Conservation (phyloP, 1,284 basidiomycete genomes). For the Leccinum fuscescens region DNA sequence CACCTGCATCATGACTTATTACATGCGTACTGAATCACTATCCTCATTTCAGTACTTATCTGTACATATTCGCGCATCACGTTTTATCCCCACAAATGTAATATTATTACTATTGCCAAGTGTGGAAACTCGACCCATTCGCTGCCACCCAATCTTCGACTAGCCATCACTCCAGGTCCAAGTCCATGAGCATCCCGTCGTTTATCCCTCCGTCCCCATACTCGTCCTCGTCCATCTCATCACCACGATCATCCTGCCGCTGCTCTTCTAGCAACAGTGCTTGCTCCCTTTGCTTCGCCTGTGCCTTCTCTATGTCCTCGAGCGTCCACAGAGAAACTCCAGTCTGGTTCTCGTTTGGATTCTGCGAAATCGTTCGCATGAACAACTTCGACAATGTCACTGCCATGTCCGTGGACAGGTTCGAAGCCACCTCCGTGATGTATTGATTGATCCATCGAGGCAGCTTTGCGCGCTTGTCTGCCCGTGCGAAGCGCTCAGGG, state of each 20-base stretch:
- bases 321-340: slow-evolving; percentile 94
- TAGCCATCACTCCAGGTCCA: slow-evolving; percentile 41
- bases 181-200: slow-evolving; percentile 61
- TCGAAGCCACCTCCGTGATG: slow-evolving; percentile 95
- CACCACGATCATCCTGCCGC: slow-evolving; percentile 34
- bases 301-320: slow-evolving; percentile 79
- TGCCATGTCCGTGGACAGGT: slow-evolving; percentile 98
- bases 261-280: slow-evolving; percentile 43
- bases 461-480: slow-evolving; percentile 95
- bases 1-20: slow-evolving; percentile 19
- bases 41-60: neutral
- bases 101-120: slow-evolving; percentile 10
- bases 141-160: neutral
- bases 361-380: slow-evolving; percentile 97
- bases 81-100: slow-evolving; percentile 17
- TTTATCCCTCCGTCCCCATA: slow-evolving; percentile 74
- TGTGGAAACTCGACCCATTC: neutral
- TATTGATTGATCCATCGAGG: slow-evolving; percentile 99
- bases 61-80: slow-evolving; percentile 15
- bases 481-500: slow-evolving; percentile 89
- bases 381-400: slow-evolving; percentile 94
- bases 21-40: neutral
- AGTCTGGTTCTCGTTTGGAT: slow-evolving; percentile 92
- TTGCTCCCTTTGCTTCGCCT: slow-evolving; percentile 70
- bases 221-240: slow-evolving; percentile 51